A percentile compares a stretch with the other conserved stretches of the same genome.
Evolutionary conservation across 352 stramenopile species (phyloP).

Genomic region (Phytophthora multivora): DNA sequence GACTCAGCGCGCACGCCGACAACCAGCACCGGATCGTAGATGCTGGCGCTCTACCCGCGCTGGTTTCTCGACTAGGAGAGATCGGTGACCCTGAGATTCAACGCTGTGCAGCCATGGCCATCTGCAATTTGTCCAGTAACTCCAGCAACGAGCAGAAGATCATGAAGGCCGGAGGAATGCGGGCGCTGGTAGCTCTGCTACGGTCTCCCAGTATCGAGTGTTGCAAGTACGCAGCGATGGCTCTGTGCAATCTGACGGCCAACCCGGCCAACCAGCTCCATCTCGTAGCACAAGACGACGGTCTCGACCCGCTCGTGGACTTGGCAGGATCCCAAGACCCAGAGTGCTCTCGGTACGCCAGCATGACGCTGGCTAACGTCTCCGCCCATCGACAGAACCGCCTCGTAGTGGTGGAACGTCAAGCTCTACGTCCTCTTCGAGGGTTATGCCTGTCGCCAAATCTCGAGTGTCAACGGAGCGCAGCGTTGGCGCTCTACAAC

Average conservation of each 20-base stretch:
- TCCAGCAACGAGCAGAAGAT: constrained; percentile 74
- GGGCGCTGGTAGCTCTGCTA: constrained; percentile 67
- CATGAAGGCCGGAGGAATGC: constrained; percentile 77
- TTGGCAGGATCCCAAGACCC: constrained; percentile 68
- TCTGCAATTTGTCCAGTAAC: constrained; percentile 89
- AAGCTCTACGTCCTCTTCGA: constrained; percentile 79
- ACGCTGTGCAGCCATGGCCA: constrained; percentile 77
- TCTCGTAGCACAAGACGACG: constrained; percentile 83
- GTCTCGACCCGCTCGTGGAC: constrained; percentile 79
- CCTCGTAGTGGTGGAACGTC: constrained; percentile 86
- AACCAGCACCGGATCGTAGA: constrained; percentile 91
- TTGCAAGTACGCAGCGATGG: constrained; percentile 92
- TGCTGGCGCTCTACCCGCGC: constrained; percentile 70
- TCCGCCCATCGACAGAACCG: constrained; percentile 90
- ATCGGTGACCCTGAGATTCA: constrained; percentile 62
- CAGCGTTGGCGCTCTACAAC: constrained; percentile 94
- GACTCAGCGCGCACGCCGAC: constrained; percentile 81
- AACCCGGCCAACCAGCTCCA: constrained; percentile 91
- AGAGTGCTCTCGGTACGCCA: constrained; percentile 89
- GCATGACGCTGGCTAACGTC: constrained; percentile 95
- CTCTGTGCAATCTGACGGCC: constrained; percentile 95
- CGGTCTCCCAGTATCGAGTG: constrained; percentile 55
- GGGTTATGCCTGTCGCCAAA: constrained; percentile 80
- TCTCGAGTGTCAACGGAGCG: constrained; percentile 91
- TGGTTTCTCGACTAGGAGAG: constrained; percentile 69